Conservation (phyloP, 202 grass and related monocot genomes). For the Zizania palustris region DNA sequence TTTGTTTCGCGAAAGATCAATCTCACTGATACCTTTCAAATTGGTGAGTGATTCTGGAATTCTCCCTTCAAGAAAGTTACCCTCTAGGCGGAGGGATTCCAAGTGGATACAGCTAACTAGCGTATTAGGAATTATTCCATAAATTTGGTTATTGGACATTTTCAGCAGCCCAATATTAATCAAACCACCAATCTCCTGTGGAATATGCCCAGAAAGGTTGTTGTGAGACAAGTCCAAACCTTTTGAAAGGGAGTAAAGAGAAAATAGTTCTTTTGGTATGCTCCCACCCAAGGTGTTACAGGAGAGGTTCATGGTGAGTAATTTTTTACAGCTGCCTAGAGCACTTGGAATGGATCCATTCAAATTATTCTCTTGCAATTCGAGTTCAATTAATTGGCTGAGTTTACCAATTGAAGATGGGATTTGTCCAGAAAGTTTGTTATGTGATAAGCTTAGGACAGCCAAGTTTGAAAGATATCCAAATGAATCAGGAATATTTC, state of each 20-base stretch:
- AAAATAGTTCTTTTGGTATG: conserved; percentile 53
- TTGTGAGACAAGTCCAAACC: conserved; percentile 58
- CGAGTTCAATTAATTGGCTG: conserved; percentile 34
- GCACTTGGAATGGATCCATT: conserved; percentile 27
- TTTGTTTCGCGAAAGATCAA: conserved; percentile 64
- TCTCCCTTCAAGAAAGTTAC: conserved; percentile 47
- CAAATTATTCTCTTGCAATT: conserved; percentile 43
- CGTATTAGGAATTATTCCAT: conserved; percentile 44
- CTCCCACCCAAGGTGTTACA: conserved; percentile 45
- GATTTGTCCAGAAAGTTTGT: conserved; percentile 46
- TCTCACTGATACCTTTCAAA: conserved; percentile 48
- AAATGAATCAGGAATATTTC: conserved; percentile 32
- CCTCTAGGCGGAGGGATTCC: conserved; percentile 49
- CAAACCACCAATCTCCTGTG: conserved; percentile 36
- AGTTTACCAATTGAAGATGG: conserved; percentile 47
- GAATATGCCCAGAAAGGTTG: conserved; percentile 42
- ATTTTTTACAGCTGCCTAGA: conserved; percentile 38
- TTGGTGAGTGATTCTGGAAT: conserved; percentile 46
- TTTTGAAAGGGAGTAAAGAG: conserved; percentile 30
- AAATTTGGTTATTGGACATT: conserved; percentile 49
- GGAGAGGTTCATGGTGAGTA: conserved; percentile 41
- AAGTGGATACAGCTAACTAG: conserved; percentile 49
- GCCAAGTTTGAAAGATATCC: conserved; percentile 45
- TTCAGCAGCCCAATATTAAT: conserved; percentile 40
- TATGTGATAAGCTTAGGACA: conserved; percentile 36